Evolutionary conservation across 2,329 filamentous ascomycete species (phyloP), one percentile per base, ranked within the genome.

Genomic region (Claviceps cyperi): DNA sequence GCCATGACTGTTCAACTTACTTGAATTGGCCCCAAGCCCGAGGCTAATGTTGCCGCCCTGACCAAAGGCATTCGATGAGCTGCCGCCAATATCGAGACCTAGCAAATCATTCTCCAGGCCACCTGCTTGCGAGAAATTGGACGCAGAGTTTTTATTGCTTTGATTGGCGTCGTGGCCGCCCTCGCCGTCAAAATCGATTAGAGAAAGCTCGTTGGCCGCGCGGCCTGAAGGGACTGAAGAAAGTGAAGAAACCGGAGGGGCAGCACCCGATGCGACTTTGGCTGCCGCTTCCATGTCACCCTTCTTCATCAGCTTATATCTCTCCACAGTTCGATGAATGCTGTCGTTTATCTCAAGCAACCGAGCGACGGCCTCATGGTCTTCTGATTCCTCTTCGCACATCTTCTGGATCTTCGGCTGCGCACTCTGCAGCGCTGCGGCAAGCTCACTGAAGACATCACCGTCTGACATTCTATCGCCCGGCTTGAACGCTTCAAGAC

Each of bases 351-450:
- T 97, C 64, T 97, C 89, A 50, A 98, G 77, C 11, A 98, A 74
- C 67, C 95, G 95, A 43, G 89, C 86, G 5, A 98, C 92, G 5
- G 92, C 92, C 69, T 96, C 92, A 54, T 89, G 83, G 62, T 98
- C 92, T 54, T 97, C 91, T 11, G 90, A 96, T 63, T 98, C 92
- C 66, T 98, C 92, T 66, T 97, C 91, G 62, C 91, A 97, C 91
- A 98, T 98, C 69, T 88, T 96, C 64, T 97, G 91, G 56, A 98
- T 97, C 71, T 98, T 98, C 8, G 92, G 92, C 60, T 98, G 92
- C 2, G 92, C 92, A 62, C 85, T 96, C 64, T 88, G 86, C 44
- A 98, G 74, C 9, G 92, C 82, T 55, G 85, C 83, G 5, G 90
- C 90, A 49, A 98, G 76, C 72, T 98, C 92, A 73, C 90, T 77